Percentiles rank a stretch among this genome's conserved stretches.
These are phyloP conservation scores for Acorus gramineus DNA, from an alignment of 106 monocot genomes.

Conservation along the genomic window DNA sequence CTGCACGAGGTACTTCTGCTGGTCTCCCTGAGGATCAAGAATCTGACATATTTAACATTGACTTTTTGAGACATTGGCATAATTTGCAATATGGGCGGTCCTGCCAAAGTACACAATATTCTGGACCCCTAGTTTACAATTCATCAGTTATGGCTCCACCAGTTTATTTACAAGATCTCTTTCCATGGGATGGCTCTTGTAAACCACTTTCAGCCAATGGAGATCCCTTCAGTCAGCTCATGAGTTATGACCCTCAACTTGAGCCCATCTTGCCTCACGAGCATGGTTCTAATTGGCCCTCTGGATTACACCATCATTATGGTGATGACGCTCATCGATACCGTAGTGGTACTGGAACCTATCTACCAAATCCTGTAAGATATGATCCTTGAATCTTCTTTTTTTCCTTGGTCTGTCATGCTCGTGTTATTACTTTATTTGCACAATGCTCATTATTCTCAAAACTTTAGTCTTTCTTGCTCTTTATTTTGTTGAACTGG, in stretches of 20 bases:
- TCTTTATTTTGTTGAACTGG: too few relatives aligned
- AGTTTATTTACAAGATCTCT: constrained; percentile 40
- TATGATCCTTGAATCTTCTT: neutral
- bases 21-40: constrained; percentile 32
- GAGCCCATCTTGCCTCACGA: constrained; percentile 55
- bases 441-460: too few relatives aligned
- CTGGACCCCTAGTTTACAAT: constrained; percentile 23
- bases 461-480: too few relatives aligned
- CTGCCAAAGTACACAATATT: constrained; percentile 39
- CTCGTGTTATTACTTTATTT: too few relatives aligned
- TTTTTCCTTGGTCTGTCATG: neutral
- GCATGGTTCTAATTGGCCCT: constrained; percentile 28
- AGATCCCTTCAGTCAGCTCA: constrained; percentile 32
- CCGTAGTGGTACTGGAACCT: constrained; percentile 84
- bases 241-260: constrained; percentile 37
- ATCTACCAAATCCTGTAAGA: constrained; percentile 86
- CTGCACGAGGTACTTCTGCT: constrained; percentile 8
- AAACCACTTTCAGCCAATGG: constrained; percentile 43
- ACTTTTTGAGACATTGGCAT: constrained; percentile 55
- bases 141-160: constrained; percentile 33
- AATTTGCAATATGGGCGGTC: constrained; percentile 60
- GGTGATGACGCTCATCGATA: constrained; percentile 58
- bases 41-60: constrained; percentile 66
- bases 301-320: constrained; percentile 34
- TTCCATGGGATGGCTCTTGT: constrained; percentile 51